Evolutionary conservation across 2,329 filamentous ascomycete genomes (phyloP).

Genomic region (Shiraia sp.): DNA sequence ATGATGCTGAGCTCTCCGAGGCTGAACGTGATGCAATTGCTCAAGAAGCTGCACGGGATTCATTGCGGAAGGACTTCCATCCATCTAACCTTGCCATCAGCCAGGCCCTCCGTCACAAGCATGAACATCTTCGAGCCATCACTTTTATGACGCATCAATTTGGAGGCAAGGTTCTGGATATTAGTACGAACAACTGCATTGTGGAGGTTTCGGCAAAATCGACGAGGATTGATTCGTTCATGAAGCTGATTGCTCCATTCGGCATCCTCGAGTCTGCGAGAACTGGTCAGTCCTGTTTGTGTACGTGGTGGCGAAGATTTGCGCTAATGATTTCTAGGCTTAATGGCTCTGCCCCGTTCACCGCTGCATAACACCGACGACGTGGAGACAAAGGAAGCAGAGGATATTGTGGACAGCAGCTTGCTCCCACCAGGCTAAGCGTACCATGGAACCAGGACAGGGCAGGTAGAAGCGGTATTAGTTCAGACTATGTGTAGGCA

Average conservation of each 20-base stretch:
- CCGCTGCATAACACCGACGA: conserved; percentile 78
- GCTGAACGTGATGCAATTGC: conserved; percentile 36
- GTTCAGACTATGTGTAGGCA: not conserved
- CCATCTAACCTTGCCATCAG: conserved; percentile 83
- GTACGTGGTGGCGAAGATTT: not conserved
- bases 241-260: conserved; percentile 92
- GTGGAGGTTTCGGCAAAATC: conserved; percentile 96
- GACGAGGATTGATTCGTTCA: conserved; percentile 90
- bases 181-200: conserved; percentile 98
- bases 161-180: conserved; percentile 94
- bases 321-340: conserved; percentile 52
- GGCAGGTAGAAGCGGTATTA: not conserved
- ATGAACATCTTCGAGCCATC: conserved; percentile 94
- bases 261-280: conserved; percentile 95
- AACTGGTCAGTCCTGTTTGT: conserved; percentile 62
- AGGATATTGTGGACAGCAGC: conserved; percentile 93
- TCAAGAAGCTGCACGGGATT: conserved; percentile 44
- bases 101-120: conserved; percentile 92
- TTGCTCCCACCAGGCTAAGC: conserved; percentile 86
- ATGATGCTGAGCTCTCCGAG: conserved; percentile 33
- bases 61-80: conserved; percentile 73
- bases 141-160: conserved; percentile 98
- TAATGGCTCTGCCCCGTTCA: conserved; percentile 95
- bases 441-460: not conserved
- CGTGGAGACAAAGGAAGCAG: conserved; percentile 80